phyloP scores from a whole-genome alignment of 495 filamentous ascomycete genomes.

The Tuber microsphaerosporum region DNA sequence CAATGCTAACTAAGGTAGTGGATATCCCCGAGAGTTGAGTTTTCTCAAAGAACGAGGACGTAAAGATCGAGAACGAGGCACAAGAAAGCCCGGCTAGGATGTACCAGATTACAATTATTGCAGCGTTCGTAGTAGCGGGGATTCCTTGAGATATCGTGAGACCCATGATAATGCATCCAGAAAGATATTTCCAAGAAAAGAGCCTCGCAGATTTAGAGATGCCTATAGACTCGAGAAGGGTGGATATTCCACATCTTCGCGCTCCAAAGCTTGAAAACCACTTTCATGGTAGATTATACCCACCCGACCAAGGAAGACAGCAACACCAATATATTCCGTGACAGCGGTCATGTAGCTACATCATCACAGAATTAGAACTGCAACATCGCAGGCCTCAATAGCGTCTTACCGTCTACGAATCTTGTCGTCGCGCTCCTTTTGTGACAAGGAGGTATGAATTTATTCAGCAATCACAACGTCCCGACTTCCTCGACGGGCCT shows the following conservation, averaged over 20 bases:
- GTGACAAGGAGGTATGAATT: slow-evolving; percentile 61
- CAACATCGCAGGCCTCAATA: not conserved
- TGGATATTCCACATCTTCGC: slow-evolving; percentile 72
- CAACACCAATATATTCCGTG: slow-evolving; percentile 60
- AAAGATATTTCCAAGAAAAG: slow-evolving; percentile 58
- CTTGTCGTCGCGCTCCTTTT: slow-evolving; percentile 54
- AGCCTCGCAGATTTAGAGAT: slow-evolving; percentile 63
- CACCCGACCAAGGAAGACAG: slow-evolving; percentile 61
- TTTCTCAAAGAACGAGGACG: slow-evolving; percentile 65
- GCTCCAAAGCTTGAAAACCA: slow-evolving; percentile 67
- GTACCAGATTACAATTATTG: slow-evolving; percentile 53
- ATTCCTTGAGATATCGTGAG: slow-evolving; percentile 56
- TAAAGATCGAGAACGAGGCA: slow-evolving; percentile 61
- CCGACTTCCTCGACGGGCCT: slow-evolving; percentile 5
- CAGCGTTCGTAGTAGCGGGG: slow-evolving; percentile 55
- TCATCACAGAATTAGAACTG: not conserved
- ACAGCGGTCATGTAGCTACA: slow-evolving; percentile 60
- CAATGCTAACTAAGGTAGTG: slow-evolving; percentile 56
- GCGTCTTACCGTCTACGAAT: slow-evolving; percentile 47
- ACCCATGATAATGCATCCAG: slow-evolving; percentile 62
- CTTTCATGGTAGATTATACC: slow-evolving; percentile 68
- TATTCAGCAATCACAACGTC: slow-evolving; percentile 54
- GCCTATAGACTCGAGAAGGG: slow-evolving; percentile 76
- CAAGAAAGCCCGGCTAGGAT: slow-evolving; percentile 59
- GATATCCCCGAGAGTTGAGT: slow-evolving; percentile 71